Evolutionary conservation across 2,329 filamentous ascomycete genomes (phyloP).

Genomic region (Botrytis fragariae): DNA sequence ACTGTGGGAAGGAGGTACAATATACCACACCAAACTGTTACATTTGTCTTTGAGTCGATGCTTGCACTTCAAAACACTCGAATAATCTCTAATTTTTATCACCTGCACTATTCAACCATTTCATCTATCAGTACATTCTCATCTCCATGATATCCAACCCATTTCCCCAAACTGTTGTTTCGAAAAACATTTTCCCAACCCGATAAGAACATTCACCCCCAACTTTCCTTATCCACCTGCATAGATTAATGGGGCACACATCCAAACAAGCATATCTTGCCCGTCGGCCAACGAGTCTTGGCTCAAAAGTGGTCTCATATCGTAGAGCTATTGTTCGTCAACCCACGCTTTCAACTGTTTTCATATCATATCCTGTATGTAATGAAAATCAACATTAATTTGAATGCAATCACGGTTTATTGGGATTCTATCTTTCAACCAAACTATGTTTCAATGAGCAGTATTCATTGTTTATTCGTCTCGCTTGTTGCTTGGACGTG

Average conservation of each 20-base stretch:
- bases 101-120: neutral
- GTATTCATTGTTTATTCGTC: neutral
- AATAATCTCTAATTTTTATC: too few relatives aligned
- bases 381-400: neutral
- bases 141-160: too few relatives aligned
- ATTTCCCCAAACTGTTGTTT: neutral
- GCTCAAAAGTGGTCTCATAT: neutral
- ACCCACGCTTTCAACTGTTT: neutral
- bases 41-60: neutral
- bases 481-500: neutral
- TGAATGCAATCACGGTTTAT: neutral
- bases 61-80: neutral
- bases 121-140: too few relatives aligned
- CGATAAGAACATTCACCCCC: slow-evolving; percentile 5
- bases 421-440: neutral
- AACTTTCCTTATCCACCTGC: slow-evolving; percentile 12
- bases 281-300: slow-evolving; percentile 10
- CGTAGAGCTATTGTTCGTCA: neutral
- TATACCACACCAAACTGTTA: neutral
- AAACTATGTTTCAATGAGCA: neutral
- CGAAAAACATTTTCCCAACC: slow-evolving; percentile 29
- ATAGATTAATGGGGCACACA: neutral
- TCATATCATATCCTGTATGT: slow-evolving; percentile 1
- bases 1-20: neutral
- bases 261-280: neutral